Conservation (phyloP, 257 asterid species). For the Nicotiana obtusifolia region DNA sequence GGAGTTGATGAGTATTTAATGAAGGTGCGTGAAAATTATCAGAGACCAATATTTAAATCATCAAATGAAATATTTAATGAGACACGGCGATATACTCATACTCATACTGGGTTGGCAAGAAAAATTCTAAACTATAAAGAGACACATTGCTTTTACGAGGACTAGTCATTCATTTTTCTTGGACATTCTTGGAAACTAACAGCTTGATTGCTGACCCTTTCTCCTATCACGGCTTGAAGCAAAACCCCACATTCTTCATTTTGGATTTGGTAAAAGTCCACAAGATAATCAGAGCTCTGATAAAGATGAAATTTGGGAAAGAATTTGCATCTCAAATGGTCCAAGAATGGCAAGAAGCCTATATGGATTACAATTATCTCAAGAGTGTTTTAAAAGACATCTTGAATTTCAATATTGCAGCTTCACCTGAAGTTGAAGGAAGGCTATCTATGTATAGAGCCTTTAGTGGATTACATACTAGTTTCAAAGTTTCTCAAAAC, state of each 20-base stretch:
- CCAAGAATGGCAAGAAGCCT: conserved; percentile 74
- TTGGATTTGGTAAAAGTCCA: background rate
- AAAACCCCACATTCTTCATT: background rate
- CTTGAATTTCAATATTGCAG: conserved; percentile 14
- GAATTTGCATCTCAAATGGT: conserved; percentile 82
- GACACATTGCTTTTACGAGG: background rate
- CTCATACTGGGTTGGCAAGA: background rate
- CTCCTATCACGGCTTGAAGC: background rate
- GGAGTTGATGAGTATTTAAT: too few relatives aligned
- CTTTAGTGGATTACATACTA: conserved; percentile 59
- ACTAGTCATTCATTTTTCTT: background rate
- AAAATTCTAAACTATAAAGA: background rate
- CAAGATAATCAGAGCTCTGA: background rate
- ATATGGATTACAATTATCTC: conserved; percentile 62
- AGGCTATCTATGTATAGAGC: conserved; percentile 67
- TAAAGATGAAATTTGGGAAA: conserved; percentile 86
- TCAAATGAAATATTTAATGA: background rate
- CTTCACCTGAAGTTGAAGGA: conserved; percentile 23
- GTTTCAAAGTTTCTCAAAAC: background rate
- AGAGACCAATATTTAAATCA: too few relatives aligned
- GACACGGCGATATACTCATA: background rate
- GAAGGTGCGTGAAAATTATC: too few relatives aligned
- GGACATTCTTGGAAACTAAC: background rate
- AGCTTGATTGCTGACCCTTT: background rate
- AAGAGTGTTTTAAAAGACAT: conserved; percentile 46